These are phyloP conservation scores for Breynia disticha DNA, from an alignment of 441 rosid genomes.

Conservation along the genomic window DNA sequence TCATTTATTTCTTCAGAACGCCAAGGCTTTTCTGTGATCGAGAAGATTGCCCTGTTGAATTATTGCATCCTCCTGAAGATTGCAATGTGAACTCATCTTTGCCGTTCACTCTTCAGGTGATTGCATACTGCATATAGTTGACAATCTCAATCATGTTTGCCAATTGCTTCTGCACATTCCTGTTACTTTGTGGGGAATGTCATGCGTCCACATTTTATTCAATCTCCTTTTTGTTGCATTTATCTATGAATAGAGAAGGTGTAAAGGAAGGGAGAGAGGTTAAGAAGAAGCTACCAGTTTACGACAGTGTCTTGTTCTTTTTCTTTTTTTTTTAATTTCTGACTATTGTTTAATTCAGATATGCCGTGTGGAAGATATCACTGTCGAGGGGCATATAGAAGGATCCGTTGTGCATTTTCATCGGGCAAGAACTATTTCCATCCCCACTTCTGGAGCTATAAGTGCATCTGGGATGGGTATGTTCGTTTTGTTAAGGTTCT, in stretches of 20 bases:
- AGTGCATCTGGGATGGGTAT: constrained; percentile 95
- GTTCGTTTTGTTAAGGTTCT: constrained; percentile 18
- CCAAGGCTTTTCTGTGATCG: constrained; percentile 79
- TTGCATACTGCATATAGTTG: constrained; percentile 5
- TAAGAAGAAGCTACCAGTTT: too few species aligned
- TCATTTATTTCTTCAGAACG: constrained; percentile 38
- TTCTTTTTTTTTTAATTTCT: too few species aligned
- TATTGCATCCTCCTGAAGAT: constrained; percentile 95
- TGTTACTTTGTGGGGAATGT: too few species aligned
- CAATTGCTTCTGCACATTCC: too few species aligned
- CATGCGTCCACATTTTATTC: too few species aligned
- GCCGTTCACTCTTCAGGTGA: constrained; percentile 97
- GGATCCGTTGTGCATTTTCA: constrained; percentile 98
- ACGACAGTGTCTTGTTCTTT: too few species aligned
- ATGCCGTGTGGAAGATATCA: constrained; percentile 96
- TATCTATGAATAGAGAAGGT: too few species aligned
- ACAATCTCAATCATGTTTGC: too few species aligned
- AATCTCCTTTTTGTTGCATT: too few species aligned
- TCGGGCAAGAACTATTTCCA: constrained; percentile 77
- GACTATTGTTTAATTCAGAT: constrained; percentile 38
- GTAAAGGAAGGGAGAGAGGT: too few species aligned
- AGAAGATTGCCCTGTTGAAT: constrained; percentile 79
- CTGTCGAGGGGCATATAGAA: constrained; percentile 72
- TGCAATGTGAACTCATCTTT: constrained; percentile 97
- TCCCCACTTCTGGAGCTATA: constrained; percentile 67